Evolutionary conservation across 2,329 filamentous ascomycete genomes (phyloP), one percentile per base, ranked within the genome.

Genomic region (Aspergillus felis): DNA sequence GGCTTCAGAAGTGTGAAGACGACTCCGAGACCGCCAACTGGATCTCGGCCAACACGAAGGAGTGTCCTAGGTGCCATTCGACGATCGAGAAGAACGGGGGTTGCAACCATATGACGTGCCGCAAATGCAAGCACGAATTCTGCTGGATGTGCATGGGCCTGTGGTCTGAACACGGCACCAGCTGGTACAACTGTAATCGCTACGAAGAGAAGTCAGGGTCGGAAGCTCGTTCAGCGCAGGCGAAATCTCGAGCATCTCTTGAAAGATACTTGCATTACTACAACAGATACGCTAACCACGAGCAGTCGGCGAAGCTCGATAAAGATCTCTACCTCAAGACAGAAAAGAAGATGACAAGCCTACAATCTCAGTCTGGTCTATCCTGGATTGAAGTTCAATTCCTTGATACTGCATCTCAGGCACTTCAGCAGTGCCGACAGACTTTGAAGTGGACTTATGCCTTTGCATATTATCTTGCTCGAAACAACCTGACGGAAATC

Each of bases 111-210:
- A 97, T 97, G 92, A 97, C 92, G 0, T 97, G 92, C 73, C 83
- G 92, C 56, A 97, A 97, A 75, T 97, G 92, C 79, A 91, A 92
- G 69, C 88, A 97, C 70, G 92, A 97, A 70, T 97, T 99, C 70
- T 99, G 94, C 78, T 99, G 94, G 94, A 97, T 99, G 90, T 99
- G 94, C 71, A 99, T 99, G 94, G 94, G 94, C 0, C 81, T 96
- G 0, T 99, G 94, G 94, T 95, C 92, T 1, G 94, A 99, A 76
- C 94, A 99, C 72, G 94, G 94, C 61, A 99, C 93, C 3, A 96
- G 91, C 76, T 99, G 94, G 94, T 99, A 99, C 81, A 99, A 96
- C 75, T 99, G 94, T 82, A 99, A 96, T 72, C 84, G 94, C 8
- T 99, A 89, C 68, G 94, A 99, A 71, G 94, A 97, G 78, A 97